Conservation (phyloP, 1,284 basidiomycete genomes). For the Golubevia sp. region DNA sequence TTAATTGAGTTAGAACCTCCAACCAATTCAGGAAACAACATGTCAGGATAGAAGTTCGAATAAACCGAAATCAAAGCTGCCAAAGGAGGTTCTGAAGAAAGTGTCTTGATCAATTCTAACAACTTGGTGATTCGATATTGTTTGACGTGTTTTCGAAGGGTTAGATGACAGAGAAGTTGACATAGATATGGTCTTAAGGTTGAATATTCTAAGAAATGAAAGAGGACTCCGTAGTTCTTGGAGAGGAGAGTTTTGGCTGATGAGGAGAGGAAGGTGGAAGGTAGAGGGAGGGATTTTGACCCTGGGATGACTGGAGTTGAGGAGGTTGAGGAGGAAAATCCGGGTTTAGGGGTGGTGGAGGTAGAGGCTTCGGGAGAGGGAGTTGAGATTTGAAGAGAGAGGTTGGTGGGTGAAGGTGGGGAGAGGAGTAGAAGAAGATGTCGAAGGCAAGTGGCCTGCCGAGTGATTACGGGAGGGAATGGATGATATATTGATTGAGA, state of each 20-base stretch:
- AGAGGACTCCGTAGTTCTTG: constrained; percentile 30
- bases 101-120: constrained; percentile 24
- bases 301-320: neutral
- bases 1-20: constrained; percentile 12
- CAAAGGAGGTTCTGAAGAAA: constrained; percentile 19
- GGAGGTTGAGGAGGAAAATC: neutral
- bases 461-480: neutral
- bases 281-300: constrained; percentile 5
- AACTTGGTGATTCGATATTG: constrained; percentile 37
- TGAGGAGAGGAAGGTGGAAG: constrained; percentile 23
- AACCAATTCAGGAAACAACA: constrained; percentile 34
- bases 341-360: neutral
- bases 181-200: constrained; percentile 28
- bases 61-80: constrained; percentile 29
- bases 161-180: constrained; percentile 30
- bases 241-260: constrained; percentile 21
- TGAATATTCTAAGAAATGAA: constrained; percentile 40
- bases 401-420: constrained; percentile 1
- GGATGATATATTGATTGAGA: neutral
- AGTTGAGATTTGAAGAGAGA: neutral
- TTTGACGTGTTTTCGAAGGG: constrained; percentile 27
- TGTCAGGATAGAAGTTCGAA: constrained; percentile 36
- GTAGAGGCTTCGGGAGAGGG: neutral
- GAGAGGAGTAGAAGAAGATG: constrained; percentile 1
- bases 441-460: neutral